phyloP scores from a whole-genome alignment of 257 asterid genomes.

The Orobanche coerulescens region DNA sequence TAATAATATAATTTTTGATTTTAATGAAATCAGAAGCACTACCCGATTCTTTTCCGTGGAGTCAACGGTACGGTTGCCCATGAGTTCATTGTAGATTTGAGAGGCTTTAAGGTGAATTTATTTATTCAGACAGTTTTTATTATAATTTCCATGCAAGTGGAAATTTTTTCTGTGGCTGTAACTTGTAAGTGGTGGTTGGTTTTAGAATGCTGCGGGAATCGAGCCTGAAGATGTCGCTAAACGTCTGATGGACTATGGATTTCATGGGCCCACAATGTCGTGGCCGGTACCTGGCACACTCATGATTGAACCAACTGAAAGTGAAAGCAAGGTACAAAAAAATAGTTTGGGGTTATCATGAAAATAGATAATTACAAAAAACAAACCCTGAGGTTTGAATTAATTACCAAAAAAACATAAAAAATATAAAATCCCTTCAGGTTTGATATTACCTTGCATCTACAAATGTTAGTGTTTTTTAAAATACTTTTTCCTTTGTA shows the following conservation, averaged over 20 bases:
- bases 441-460: no score
- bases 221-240: conserved; percentile 99
- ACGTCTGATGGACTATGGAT: conserved; percentile 97
- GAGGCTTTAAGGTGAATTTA: conserved; percentile 76
- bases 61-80: conserved; percentile 92
- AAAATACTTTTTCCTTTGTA: no score
- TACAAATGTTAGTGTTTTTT: no score
- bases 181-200: conserved; percentile 9
- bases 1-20: not conserved
- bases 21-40: conserved; percentile 50
- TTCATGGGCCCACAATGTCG: conserved; percentile 97
- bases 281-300: conserved; percentile 99
- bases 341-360: not conserved
- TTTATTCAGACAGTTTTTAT: not conserved
- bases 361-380: not conserved
- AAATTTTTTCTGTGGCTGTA: not conserved
- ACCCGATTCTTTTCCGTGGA: conserved; percentile 93
- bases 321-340: conserved; percentile 89
- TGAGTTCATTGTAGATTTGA: conserved; percentile 85
- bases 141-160: not conserved
- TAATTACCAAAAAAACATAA: not conserved
- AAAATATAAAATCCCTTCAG: no score
- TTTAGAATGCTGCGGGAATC: conserved; percentile 87
- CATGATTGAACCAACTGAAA: conserved; percentile 98
- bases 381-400: not conserved